phyloP scores from a whole-genome alignment of 495 filamentous ascomycete genomes.

The Amorphotheca resinae region DNA sequence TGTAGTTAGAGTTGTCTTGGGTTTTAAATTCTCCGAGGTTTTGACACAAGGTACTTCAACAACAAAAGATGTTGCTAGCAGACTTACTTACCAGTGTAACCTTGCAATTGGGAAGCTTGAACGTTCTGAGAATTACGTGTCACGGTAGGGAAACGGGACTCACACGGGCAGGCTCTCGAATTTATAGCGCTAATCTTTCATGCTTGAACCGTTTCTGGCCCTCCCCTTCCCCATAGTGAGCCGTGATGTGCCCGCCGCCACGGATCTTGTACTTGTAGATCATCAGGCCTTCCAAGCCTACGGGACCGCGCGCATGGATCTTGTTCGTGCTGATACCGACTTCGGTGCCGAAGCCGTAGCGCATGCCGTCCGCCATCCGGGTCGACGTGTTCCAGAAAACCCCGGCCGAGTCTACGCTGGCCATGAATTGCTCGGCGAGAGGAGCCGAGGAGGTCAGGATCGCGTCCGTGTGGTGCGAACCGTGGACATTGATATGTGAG shows the following conservation, averaged over 20 bases:
- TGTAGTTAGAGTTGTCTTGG: too few relatives aligned
- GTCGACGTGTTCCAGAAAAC: constrained; percentile 97
- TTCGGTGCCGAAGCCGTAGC: constrained; percentile 95
- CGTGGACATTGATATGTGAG: constrained; percentile 79
- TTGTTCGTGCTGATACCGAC: constrained; percentile 98
- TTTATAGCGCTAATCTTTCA: constrained; percentile 25
- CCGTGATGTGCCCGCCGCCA: constrained; percentile 65
- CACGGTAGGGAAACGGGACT: neutral
- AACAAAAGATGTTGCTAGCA: too few relatives aligned
- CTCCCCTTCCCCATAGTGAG: constrained; percentile 56
- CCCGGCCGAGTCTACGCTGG: constrained; percentile 73
- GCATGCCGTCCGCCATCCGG: constrained; percentile 89
- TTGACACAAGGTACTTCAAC: too few relatives aligned
- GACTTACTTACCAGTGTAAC: too few relatives aligned
- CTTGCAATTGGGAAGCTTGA: too few relatives aligned
- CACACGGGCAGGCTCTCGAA: neutral
- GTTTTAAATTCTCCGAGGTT: too few relatives aligned
- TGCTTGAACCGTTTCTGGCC: constrained; percentile 62
- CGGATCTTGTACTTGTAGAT: constrained; percentile 91
- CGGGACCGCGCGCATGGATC: constrained; percentile 86
- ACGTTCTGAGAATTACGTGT: neutral
- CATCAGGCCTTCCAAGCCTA: constrained; percentile 86
- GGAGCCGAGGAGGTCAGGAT: constrained; percentile 61
- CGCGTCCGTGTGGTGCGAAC: constrained; percentile 89
- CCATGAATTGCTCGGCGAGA: constrained; percentile 68